Conservation (phyloP, 192 early-diverging fungal species). For the Linnemannia hyalina region DNA sequence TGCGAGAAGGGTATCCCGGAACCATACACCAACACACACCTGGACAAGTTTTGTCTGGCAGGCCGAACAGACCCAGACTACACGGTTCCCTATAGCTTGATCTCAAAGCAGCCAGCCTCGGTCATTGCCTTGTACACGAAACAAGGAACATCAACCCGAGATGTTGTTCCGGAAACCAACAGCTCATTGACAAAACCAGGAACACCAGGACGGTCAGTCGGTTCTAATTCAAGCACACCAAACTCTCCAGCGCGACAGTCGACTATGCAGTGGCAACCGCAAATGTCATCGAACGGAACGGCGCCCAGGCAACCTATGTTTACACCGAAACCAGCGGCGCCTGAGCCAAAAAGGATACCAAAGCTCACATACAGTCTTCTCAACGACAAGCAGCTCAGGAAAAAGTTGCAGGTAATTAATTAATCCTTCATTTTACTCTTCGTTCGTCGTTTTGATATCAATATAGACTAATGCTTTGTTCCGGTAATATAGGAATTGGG, state of each 20-base stretch:
- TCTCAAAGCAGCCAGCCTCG: neutral
- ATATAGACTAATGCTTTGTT: neutral
- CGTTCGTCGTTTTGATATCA: neutral
- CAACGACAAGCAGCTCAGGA: conserved; percentile 55
- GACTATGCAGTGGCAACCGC: neutral
- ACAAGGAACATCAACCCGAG: conserved; percentile 17
- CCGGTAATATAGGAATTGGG: conserved; percentile 52
- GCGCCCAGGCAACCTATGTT: neutral
- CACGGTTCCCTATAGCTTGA: conserved; percentile 10
- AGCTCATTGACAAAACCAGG: neutral
- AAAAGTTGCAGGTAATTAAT: conserved; percentile 50
- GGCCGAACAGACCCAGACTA: conserved; percentile 31
- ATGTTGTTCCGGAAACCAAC: neutral
- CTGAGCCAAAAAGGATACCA: conserved; percentile 51
- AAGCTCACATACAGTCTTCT: conserved; percentile 60
- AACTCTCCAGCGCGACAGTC: neutral
- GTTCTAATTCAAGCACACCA: neutral
- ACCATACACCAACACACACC: conserved; percentile 33
- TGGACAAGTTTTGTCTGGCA: conserved; percentile 40
- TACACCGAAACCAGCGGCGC: neutral
- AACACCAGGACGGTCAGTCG: neutral
- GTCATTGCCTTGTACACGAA: conserved; percentile 27
- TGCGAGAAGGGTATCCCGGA: conserved; percentile 28
- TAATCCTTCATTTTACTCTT: neutral
- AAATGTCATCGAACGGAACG: neutral